A percentile compares a stretch with the other conserved stretches of the same genome.
Evolutionary conservation across 2,329 filamentous ascomycete species (phyloP).

Genomic region (Microdochium nivale): DNA sequence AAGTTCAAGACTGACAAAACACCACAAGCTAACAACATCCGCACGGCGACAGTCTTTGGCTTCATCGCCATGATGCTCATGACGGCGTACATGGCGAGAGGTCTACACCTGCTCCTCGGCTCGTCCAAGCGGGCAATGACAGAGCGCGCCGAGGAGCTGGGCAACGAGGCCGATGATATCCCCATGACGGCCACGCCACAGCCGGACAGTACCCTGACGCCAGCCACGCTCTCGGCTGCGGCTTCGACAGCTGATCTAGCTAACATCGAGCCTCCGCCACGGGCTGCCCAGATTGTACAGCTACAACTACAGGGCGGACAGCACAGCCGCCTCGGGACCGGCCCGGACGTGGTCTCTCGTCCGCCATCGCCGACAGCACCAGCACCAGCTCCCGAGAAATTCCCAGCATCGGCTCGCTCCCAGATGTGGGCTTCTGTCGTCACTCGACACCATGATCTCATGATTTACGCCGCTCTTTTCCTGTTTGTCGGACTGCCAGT

Average conservation of each 20-base stretch:
- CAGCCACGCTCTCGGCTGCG: conserved; percentile 10
- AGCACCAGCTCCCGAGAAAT: not conserved
- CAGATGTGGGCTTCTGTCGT: conserved; percentile 41
- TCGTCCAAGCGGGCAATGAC: conserved; percentile 42
- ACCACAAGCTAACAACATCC: not conserved
- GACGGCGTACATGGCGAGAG: conserved; percentile 45
- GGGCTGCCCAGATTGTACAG: not conserved
- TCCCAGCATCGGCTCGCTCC: conserved; percentile 21
- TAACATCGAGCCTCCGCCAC: conserved; percentile 6
- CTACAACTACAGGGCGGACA: not conserved
- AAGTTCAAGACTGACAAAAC: not conserved
- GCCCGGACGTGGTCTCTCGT: not conserved
- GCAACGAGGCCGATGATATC: conserved; percentile 34
- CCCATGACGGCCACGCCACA: conserved; percentile 25
- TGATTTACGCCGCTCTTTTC: conserved; percentile 35
- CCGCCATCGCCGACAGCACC: conserved; percentile 6
- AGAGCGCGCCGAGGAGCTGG: conserved; percentile 43
- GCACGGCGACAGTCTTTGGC: conserved; percentile 48
- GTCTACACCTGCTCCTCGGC: conserved; percentile 40
- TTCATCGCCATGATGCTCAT: conserved; percentile 42
- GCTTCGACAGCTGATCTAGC: conserved; percentile 8
- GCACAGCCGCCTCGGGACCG: not conserved
- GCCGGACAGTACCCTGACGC: conserved; percentile 10
- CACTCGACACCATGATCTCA: conserved; percentile 33
- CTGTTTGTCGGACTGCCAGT: conserved; percentile 43